Evolutionary conservation across 257 asterid genomes (phyloP), one percentile per base, ranked within the genome.

Genomic region (Solanum bukasovii): DNA sequence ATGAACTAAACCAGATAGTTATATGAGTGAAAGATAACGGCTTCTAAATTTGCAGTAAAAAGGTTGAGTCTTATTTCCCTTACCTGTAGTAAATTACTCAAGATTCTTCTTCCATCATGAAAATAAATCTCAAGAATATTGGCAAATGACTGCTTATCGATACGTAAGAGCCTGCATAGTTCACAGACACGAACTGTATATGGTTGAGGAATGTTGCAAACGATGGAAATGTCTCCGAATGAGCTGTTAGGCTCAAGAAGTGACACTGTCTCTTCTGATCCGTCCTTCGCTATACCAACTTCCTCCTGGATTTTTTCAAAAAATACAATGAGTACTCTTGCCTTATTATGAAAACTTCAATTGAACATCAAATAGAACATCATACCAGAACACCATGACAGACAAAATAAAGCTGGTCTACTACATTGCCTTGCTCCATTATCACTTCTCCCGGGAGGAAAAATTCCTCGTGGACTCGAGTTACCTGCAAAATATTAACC

Each of bases 191-290:
- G 98, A 77, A 97, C 96, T n/a, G 99, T 94, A 81, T 93, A 96
- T 40, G 99, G 99, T 92, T 97, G 99, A 86, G 99, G 98, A 87
- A 97, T 90, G 91, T 97, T 97, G 93, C 98, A 96, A 68, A 97
- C 95, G 46, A 96, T 90, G 84, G 99, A 93, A 87, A 95, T 89
- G 73, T 93, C 96, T 78, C 99, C 99, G 71, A 96, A 95, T 87
- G 89, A 91, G 90, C 94, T 92, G 90, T 91, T 89, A 12, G 92
- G 94, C 90, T 94, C 94, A 27, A 97, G 91, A 88, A 85, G 90
- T 13, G 97, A 88, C 68, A 91, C 90, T 2, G 93, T 92, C 18
- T 95, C 98, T 91, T 94, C 99, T 78, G 89, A 35, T 88, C 98
- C 99, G 67, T 97, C 98, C 16, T 91, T 91, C 29, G 88, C 96